Conservation (phyloP, 257 asterid genomes). For the Nicotiana otophora region DNA sequence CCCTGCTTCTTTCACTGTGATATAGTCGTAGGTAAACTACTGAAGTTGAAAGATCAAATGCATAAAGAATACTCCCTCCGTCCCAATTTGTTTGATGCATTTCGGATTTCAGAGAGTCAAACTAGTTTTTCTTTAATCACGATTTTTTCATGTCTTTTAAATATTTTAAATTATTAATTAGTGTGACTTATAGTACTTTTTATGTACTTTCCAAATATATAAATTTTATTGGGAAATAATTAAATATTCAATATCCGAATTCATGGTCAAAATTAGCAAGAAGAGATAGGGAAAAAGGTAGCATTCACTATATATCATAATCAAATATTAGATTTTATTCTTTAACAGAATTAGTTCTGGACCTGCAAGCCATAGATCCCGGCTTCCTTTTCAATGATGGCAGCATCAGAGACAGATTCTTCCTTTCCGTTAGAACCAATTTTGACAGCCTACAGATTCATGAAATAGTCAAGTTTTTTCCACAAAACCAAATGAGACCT, state of each 20-base stretch:
- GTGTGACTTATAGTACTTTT: no score
- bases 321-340: neutral
- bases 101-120: no score
- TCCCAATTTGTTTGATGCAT: no score
- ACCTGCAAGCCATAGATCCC: conserved; percentile 82
- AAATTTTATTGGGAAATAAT: no score
- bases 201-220: no score
- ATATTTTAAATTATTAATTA: no score
- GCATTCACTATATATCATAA: neutral
- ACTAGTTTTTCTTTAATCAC: no score
- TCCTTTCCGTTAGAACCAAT: conserved; percentile 31
- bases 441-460: conserved; percentile 38
- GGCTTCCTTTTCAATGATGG: conserved; percentile 65
- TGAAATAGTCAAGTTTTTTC: conserved; percentile 4
- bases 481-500: neutral
- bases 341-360: conserved; percentile 1
- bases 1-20: neutral
- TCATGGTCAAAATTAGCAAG: neutral
- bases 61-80: neutral
- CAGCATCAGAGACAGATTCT: conserved; percentile 48
- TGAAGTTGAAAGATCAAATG: neutral
- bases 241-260: no score
- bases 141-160: no score
- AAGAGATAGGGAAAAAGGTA: neutral
- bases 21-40: neutral